A percentile compares a stretch with the other conserved stretches of the same genome.
Conservation (phyloP, 495 filamentous ascomycete genomes). For the Penicillium salamii region DNA sequence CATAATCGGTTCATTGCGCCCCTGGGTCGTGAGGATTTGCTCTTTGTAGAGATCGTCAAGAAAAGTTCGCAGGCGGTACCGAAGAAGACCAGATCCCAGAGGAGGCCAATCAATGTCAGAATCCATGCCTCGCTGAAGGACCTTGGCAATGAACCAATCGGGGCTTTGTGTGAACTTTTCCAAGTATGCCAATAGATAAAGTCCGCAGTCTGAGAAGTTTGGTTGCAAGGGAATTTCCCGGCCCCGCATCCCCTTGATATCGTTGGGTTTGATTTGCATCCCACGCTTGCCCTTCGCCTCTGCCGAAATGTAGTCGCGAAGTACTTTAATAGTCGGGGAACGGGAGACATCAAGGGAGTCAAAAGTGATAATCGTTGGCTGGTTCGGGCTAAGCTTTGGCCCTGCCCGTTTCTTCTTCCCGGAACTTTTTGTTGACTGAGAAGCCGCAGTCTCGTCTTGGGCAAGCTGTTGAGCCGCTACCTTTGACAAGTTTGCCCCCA, state of each 20-base stretch:
- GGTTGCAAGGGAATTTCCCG: slow-evolving; percentile 71
- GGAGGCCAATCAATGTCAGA: slow-evolving; percentile 51
- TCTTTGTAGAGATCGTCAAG: slow-evolving; percentile 47
- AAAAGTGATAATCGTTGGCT: slow-evolving; percentile 77
- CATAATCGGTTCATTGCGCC: slow-evolving; percentile 22
- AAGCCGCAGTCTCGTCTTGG: background rate
- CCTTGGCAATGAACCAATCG: slow-evolving; percentile 56
- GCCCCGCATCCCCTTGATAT: slow-evolving; percentile 64
- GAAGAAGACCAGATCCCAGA: slow-evolving; percentile 50
- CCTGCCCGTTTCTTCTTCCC: slow-evolving; percentile 31
- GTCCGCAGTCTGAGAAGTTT: slow-evolving; percentile 86
- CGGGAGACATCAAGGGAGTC: slow-evolving; percentile 74
- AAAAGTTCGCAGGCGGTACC: slow-evolving; percentile 51
- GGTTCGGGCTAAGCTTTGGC: slow-evolving; percentile 25
- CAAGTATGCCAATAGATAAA: slow-evolving; percentile 80
- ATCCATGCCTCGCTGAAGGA: slow-evolving; percentile 49
- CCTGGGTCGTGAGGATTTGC: slow-evolving; percentile 29
- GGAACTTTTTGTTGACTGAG: slow-evolving; percentile 15
- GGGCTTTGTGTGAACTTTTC: slow-evolving; percentile 74
- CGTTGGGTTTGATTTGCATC: slow-evolving; percentile 50
- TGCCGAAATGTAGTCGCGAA: slow-evolving; percentile 73
- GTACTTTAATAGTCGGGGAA: slow-evolving; percentile 53
- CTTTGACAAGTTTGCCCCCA: slow-evolving; percentile 11
- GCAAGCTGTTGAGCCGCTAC: background rate
- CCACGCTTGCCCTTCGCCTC: slow-evolving; percentile 70